Percentiles rank a stretch among this genome's conserved stretches.
Conservation (phyloP, 78 protist genomes). For the Dictyostelium purpureum region DNA sequence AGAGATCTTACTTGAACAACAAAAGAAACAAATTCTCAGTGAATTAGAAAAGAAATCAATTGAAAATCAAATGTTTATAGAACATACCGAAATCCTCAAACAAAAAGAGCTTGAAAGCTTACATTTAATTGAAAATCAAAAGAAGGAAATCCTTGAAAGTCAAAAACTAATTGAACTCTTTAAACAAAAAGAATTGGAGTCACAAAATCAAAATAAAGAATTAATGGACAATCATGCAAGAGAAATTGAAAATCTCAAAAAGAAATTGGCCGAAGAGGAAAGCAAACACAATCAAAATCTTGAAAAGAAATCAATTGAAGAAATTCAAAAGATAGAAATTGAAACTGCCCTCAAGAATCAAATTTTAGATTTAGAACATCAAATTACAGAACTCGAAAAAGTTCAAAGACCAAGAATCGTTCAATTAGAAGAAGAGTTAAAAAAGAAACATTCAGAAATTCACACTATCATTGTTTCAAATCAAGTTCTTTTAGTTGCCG, state of each 20-base stretch:
- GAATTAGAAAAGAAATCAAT: background rate
- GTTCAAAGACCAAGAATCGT: conserved; percentile 3
- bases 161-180: conserved; percentile 20
- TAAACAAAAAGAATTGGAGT: background rate
- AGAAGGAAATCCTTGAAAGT: background rate
- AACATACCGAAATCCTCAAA: background rate
- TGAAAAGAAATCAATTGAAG: background rate
- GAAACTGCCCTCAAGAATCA: conserved; percentile 21
- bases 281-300: background rate
- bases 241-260: background rate
- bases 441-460: background rate
- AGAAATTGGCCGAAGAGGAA: conserved; percentile 4
- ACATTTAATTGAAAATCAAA: background rate
- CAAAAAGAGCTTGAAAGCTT: conserved; percentile 6
- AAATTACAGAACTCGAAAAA: conserved; percentile 18
- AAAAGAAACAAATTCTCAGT: background rate
- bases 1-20: background rate
- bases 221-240: background rate
- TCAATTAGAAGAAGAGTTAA: background rate
- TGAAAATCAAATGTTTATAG: background rate
- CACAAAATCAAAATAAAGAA: background rate
- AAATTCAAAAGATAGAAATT: background rate
- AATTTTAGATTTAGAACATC: conserved; percentile 30
- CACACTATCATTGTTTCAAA: background rate
- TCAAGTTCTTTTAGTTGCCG: background rate